Evolutionary conservation across 805 yeast genomes (phyloP), one percentile per base, ranked within the genome.

Genomic region (Tetrapisispora phaffii): DNA sequence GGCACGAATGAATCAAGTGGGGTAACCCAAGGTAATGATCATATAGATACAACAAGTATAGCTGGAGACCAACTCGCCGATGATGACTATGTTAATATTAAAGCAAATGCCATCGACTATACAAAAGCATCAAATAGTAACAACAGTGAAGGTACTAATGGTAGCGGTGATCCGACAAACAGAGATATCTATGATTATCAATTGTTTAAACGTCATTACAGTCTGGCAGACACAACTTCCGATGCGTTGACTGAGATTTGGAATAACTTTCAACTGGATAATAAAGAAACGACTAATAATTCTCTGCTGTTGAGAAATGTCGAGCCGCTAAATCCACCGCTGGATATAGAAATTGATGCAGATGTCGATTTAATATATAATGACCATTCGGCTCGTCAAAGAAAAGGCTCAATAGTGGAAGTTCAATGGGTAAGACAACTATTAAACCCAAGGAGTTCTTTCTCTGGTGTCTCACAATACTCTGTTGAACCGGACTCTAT

Each of bases 371-470:
- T 15, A 19, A 16, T 21, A 8, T 15, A n/a, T 19, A 32, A 32
- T 17, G 21, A 21, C n/a, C 4, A 15, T 13, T 26, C 28, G 35
- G n/a, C n/a, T n/a, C n/a, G 17, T 17, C 16, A 13, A 33, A 42
- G 66, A 44, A 45, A 65, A 12, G 47, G 61, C 16, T 60, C 65
- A 12, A 48, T 62, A 7, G 63, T 61, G 42, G 67, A 60, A 22
- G 61, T 59, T 20, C 62, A 57, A 45, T 56, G 62, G 50, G 54
- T 62, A 9, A 53, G 65, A 44, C 65, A 60, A 37, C 47, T 56
- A 32, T 40, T 62, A 44, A 63, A 63, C 42, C 67, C 67, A n/a
- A 52, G 67, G 44, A 59, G 65, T 47, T 63, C 67, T 1, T 62
- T 63, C 38, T 60, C 67, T 7, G 63, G 63, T 7, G 48, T 47